Percentiles rank a stretch among this genome's conserved stretches.
These are phyloP conservation scores for Cystobasidium pallidum DNA, from an alignment of 1,284 basidiomycete species.

Conservation along the genomic window DNA sequence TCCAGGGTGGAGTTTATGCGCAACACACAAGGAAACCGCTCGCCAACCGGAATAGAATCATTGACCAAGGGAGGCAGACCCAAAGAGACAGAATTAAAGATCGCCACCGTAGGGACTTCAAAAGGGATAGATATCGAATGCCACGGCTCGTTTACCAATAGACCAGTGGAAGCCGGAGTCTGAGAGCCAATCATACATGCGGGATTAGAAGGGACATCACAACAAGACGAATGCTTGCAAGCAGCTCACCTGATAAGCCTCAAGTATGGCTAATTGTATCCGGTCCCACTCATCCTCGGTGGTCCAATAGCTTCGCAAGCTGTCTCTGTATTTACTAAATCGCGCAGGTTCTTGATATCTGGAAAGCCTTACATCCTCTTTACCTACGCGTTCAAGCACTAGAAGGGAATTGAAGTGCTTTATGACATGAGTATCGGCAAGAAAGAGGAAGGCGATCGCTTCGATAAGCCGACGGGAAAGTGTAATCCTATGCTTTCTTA, in stretches of 20 bases:
- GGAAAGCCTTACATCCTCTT: not conserved
- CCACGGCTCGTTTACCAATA: conserved; percentile 63
- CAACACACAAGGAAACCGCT: conserved; percentile 69
- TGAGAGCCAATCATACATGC: too few relatives aligned
- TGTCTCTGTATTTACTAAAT: conserved; percentile 15
- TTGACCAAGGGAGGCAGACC: not conserved
- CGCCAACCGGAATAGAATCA: conserved; percentile 70
- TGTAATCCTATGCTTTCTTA: not conserved
- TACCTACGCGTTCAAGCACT: not conserved
- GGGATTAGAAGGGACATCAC: not conserved
- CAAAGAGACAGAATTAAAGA: conserved; percentile 48
- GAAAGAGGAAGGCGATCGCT: conserved; percentile 1
- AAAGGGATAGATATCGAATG: conserved; percentile 74
- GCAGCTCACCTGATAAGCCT: conserved; percentile 54
- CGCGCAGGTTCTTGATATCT: conserved; percentile 13
- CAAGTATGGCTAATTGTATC: conserved; percentile 55
- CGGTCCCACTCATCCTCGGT: not conserved
- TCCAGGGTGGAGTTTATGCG: conserved; percentile 71
- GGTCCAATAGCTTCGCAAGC: conserved; percentile 14
- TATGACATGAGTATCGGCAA: not conserved
- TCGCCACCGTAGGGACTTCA: conserved; percentile 74
- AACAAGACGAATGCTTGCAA: not conserved
- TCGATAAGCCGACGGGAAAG: not conserved
- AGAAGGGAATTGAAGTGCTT: not conserved
- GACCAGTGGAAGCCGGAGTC: not conserved